Evolutionary conservation across 2,329 filamentous ascomycete genomes (phyloP).

Genomic region (Chalara sp.): DNA sequence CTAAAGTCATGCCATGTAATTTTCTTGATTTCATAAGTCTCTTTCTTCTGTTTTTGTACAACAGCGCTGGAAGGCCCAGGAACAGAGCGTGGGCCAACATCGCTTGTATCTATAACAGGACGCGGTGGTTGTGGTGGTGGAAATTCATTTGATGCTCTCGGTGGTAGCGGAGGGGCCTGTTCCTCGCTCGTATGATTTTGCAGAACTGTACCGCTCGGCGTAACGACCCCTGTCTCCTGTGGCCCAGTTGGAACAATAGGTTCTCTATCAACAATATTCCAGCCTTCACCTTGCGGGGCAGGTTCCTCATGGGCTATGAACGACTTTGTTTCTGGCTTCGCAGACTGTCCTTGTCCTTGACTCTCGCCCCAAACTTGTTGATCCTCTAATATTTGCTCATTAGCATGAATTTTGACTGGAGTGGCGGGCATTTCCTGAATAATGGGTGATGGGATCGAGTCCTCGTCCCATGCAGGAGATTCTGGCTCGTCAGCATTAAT

Average conservation of each 20-base stretch:
- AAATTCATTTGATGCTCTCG: slow-evolving; percentile 17
- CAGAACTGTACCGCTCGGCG: slow-evolving; percentile 9
- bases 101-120: slow-evolving; percentile 11
- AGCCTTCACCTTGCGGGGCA: slow-evolving; percentile 16
- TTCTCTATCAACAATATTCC: slow-evolving; percentile 24
- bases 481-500: slow-evolving; percentile 24
- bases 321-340: neutral
- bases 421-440: slow-evolving; percentile 14
- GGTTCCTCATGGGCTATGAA: slow-evolving; percentile 10
- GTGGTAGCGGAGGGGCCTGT: slow-evolving; percentile 20
- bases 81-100: slow-evolving; percentile 11
- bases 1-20: slow-evolving; percentile 73
- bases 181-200: slow-evolving; percentile 11
- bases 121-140: slow-evolving; percentile 20
- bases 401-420: slow-evolving; percentile 9
- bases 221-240: slow-evolving; percentile 20
- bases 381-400: slow-evolving; percentile 19
- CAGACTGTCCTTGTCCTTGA: slow-evolving; percentile 4
- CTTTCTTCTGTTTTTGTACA: slow-evolving; percentile 31
- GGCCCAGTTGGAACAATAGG: slow-evolving; percentile 1
- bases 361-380: slow-evolving; percentile 23
- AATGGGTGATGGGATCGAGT: slow-evolving; percentile 11
- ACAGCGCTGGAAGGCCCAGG: slow-evolving; percentile 7
- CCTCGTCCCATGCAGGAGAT: slow-evolving; percentile 27
- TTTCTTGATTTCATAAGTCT: slow-evolving; percentile 91